Base-by-base conservation (phyloP, 345 rosid genomes). In the Hibiscus tridactylites region DNA sequence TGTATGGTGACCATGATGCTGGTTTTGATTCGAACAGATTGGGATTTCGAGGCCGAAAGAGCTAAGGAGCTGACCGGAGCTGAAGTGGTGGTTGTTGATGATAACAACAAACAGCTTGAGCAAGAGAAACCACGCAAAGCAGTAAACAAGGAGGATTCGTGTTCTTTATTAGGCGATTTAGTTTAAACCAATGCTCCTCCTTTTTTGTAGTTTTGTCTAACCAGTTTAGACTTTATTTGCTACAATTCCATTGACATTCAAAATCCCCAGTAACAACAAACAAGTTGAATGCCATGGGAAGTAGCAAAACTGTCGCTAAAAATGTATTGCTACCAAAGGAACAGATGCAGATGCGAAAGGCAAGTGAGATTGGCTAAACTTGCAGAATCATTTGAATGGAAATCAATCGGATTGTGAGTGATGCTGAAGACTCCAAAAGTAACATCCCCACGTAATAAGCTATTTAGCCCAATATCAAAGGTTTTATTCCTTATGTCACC, bases 291-390 rank as follows among this genome's bases (percentile, higher is more conserved):
- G 50, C 4, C 50, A 46, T 46, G 3, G 49, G 12, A 46, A 46
- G 49, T 46, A 10, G 49, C 49, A 46, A 46, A 44, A 46, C 10
- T 46, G 50, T 46, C 50, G 4, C 12, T 46, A 46, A 9, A 2
- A 12, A 47, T 47, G n/a, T 15, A 4, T 47, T 28, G 10, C 8
- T 10, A 12, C 31, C 21, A 28, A 73, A 49, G 37, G 77, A 76
- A 70, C 75, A 70, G 65, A 61, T 65, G 75, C 59, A 17, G 67
- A 76, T 35, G 65, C 77, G 57, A 29, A 68, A 47, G 71, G 74
- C 71, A 81, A 52, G 74, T 72, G 54, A 42, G 19, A 16, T 2
- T 33, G 10, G 12, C 24, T 47, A 75, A 74, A 78, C 53, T 74
- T 78, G 76, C 52, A 50, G 19, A 60, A 39, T 19, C 17, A 33